Base-by-base conservation (phyloP, 2,329 filamentous ascomycete genomes). In the Epichloe sylvatica region DNA sequence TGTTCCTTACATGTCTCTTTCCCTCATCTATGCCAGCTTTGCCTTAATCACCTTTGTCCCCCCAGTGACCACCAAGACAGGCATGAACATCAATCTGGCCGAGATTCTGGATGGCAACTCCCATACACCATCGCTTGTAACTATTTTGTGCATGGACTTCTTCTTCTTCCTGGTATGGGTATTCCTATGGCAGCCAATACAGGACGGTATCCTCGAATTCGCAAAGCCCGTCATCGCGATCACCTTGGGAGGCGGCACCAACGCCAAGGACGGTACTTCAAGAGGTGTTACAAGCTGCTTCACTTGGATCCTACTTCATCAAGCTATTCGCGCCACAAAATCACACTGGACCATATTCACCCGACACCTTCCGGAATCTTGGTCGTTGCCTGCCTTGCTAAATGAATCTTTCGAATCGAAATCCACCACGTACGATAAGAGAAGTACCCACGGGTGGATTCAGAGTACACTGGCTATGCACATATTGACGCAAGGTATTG, bases 141-240 rank as follows among this genome's bases (percentile, higher is more conserved):
- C 88, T 6, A 84, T 94, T 55, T 70, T 91, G 51, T 83, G 87
- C 55, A 84, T 94, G 66, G 91, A 96, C 64, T 74, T 84, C 46
- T 77, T 92, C 59, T 85, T 91, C 57, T 75, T 96, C 57, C 72
- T 91, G 55, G 73, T 92, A 54, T 96, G 89, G 86, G 73, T 94
- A 44, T 86, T 92, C 57, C 75, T 94, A 53, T 94, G 86, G 86
- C 81, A 82, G 34, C 87, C 88, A 51, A 78, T 91, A 54, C 90
- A 95, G 64, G 86, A 87, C 62, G 83, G 94, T 61, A 84, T 91
- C 51, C 75, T 96, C 57, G 90, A 96, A 63, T 76, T 95, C 47
- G 88, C 90, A 52, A 91, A 96, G 67, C 86, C 91, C 51, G 88
- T 95, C 62, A 94, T 96, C 61, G 90, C 90, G 51, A 81, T 95